These are phyloP conservation scores for Leccinum pachyderme DNA, from an alignment of 1,284 basidiomycete species.

Conservation along the genomic window DNA sequence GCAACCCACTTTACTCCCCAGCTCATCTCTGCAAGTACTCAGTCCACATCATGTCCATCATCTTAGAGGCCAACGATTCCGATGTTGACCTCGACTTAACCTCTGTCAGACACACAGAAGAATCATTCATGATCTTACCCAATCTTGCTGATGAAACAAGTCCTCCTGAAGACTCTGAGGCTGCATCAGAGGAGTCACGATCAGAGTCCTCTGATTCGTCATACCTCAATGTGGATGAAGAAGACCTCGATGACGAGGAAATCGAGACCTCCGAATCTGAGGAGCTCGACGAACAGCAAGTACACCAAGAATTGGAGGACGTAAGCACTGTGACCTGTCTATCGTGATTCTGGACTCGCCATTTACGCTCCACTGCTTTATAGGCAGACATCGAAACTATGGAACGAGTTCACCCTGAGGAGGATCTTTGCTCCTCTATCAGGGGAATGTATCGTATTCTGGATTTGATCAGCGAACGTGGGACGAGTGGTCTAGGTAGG, in stretches of 20 bases:
- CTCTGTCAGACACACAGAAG: constrained; percentile 8
- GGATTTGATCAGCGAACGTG: constrained; percentile 52
- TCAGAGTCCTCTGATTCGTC: constrained; percentile 24
- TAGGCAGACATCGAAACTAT: constrained; percentile 16
- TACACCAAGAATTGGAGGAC: constrained; percentile 15
- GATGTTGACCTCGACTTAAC: constrained; percentile 12
- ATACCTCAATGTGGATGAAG: constrained; percentile 16
- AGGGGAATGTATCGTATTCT: constrained; percentile 51
- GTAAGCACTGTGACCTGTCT: constrained; percentile 3
- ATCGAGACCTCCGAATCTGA: constrained; percentile 17
- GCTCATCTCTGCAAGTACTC: background rate
- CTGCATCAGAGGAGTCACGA: constrained; percentile 10
- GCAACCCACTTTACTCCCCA: background rate
- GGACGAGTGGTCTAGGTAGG: constrained; percentile 51
- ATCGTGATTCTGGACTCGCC: background rate
- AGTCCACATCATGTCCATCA: constrained; percentile 14
- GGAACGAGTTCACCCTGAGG: constrained; percentile 11
- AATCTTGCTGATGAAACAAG: constrained; percentile 4
- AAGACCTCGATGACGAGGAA: constrained; percentile 19
- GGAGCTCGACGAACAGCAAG: constrained; percentile 13
- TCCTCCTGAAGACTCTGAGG: background rate
- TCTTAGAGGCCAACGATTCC: constrained; percentile 14
- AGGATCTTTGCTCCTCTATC: constrained; percentile 34
- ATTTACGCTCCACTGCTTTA: background rate
- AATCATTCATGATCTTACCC: constrained; percentile 13